Evolutionary conservation across 1,139 yeast species (phyloP), one percentile per base, ranked within the genome.

Genomic region (Geotrichum histeridarum): DNA sequence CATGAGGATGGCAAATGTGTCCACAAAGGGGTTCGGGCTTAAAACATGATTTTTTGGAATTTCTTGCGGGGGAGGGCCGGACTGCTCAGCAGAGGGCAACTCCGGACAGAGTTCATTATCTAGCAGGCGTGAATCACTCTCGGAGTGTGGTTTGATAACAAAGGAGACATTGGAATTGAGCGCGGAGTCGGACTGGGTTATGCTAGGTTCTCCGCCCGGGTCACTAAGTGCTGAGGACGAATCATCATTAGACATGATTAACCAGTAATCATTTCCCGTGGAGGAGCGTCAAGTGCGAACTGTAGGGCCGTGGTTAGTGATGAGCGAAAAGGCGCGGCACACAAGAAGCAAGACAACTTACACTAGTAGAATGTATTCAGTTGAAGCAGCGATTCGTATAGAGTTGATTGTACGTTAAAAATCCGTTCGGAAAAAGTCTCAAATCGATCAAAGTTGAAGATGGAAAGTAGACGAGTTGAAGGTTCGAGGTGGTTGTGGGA

Each of bases 1-100:
- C 27, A 64, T 56, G 44, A 69, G 59, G 8, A 69, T 58, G 8
- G 72, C 68, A 17, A 69, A 54, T 4, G 73, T 65, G 54, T 69
- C 73, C 12, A 63, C 47, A 44, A 69, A 63, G 1, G 71, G 57
- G 2, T 67, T 64, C 15, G 70, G 66, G 37, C 53, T 59, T 30
- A 66, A 60, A 33, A 66, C 63, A 17, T 51, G 50, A 12, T 53
- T 52, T 42, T 52, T 52, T 5, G 37, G 53, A 2, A 18, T 43
- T 9, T 32, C 47, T 12, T 38, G 43, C 7, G 22, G 15, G 12
- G 39, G 15, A 17, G 17, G 14, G 18, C 18, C 18, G 8, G 15
- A n/a, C 8, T 37, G 39, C 18, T 11, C 15, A 14, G 17, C 39
- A 11, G 39, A 37, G 17, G 39, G 17, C 9, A 8, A 14, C 18